Percentiles rank a stretch among this genome's conserved stretches.
Evolutionary conservation across 1,284 basidiomycete species (phyloP).

Genomic region (Ceratobasidium sp.): DNA sequence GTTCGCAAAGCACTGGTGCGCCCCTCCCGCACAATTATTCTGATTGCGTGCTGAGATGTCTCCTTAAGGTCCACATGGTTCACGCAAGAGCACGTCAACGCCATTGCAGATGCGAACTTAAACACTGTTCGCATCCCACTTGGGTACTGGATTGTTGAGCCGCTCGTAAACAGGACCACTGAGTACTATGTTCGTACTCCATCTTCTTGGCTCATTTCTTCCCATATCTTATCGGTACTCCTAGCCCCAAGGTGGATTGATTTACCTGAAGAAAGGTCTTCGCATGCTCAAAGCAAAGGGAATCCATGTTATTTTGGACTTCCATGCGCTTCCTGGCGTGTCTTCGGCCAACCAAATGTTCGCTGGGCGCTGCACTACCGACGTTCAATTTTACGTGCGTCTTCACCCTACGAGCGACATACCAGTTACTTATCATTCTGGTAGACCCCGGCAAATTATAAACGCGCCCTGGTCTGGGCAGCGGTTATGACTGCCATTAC

Average conservation of each 20-base stretch:
- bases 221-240: neutral
- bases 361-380: slow-evolving; percentile 65
- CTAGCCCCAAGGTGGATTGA: slow-evolving; percentile 33
- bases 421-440: neutral
- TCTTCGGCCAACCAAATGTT: slow-evolving; percentile 56
- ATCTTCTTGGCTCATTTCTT: neutral
- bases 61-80: slow-evolving; percentile 74
- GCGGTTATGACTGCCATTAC: slow-evolving; percentile 77
- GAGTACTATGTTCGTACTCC: slow-evolving; percentile 67
- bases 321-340: slow-evolving; percentile 80
- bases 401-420: slow-evolving; percentile 21
- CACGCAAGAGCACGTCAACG: slow-evolving; percentile 67
- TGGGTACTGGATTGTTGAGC: slow-evolving; percentile 83
- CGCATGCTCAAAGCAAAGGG: slow-evolving; percentile 63
- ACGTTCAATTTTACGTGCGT: slow-evolving; percentile 77
- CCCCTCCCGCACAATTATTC: slow-evolving; percentile 9
- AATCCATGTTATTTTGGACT: slow-evolving; percentile 74
- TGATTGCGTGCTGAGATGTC: slow-evolving; percentile 33
- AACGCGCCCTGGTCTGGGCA: slow-evolving; percentile 78
- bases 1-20: slow-evolving; percentile 73
- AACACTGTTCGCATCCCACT: slow-evolving; percentile 81
- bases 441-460: slow-evolving; percentile 74
- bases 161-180: slow-evolving; percentile 66
- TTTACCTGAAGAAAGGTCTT: slow-evolving; percentile 13
- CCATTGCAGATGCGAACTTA: slow-evolving; percentile 64